phyloP scores from a whole-genome alignment of 1,284 basidiomycete genomes.

The Ustilago hordei region DNA sequence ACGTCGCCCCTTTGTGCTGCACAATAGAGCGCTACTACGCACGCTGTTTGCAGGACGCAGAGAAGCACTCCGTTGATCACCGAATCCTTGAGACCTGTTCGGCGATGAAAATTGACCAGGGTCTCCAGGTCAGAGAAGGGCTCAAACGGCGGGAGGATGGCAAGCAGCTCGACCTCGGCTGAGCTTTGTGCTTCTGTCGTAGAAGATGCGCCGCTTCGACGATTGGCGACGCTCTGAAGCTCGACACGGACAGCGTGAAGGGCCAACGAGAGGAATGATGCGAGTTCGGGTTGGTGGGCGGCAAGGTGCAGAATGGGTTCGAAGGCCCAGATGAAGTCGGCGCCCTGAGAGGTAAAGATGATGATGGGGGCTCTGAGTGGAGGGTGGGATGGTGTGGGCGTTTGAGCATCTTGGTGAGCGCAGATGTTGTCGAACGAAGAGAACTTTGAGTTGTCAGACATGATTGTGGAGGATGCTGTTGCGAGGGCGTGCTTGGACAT shows the following conservation, averaged over 20 bases:
- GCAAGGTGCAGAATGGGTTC: constrained; percentile 29
- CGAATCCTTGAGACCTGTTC: constrained; percentile 25
- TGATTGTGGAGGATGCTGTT: not conserved
- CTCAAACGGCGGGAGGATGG: constrained; percentile 34
- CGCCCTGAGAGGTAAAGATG: constrained; percentile 49
- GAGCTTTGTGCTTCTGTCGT: not conserved
- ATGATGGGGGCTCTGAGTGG: constrained; percentile 22
- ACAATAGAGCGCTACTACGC: constrained; percentile 30
- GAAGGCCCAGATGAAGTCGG: constrained; percentile 35
- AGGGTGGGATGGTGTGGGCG: not conserved
- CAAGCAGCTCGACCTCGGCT: constrained; percentile 34
- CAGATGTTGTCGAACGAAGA: constrained; percentile 35
- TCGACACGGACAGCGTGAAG: constrained; percentile 33
- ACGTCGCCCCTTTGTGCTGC: not conserved
- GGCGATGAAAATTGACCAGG: constrained; percentile 33
- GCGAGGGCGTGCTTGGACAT: not conserved
- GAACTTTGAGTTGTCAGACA: constrained; percentile 30
- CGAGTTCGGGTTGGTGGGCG: constrained; percentile 15
- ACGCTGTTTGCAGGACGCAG: constrained; percentile 39
- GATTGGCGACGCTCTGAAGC: constrained; percentile 34
- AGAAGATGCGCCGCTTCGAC: not conserved
- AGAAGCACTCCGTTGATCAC: constrained; percentile 48
- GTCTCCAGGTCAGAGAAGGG: constrained; percentile 25
- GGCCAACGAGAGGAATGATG: constrained; percentile 38
- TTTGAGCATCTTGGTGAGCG: not conserved